phyloP scores from a whole-genome alignment of 1,139 yeast species.

The Suhomyces guaymorum region DNA sequence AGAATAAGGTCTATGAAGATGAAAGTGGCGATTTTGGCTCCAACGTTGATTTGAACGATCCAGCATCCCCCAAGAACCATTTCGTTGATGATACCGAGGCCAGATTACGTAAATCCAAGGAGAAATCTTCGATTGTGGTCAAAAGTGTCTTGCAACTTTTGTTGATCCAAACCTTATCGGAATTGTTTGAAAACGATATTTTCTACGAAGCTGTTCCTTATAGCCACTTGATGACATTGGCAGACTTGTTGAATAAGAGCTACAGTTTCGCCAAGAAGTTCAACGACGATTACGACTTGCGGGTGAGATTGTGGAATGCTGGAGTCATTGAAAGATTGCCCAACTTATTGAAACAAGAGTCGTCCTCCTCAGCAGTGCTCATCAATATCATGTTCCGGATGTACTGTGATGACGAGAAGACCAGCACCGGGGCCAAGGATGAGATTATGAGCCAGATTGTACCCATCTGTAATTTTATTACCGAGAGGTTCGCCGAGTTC shows the following conservation, averaged over 20 bases:
- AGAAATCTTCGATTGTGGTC: constrained; percentile 80
- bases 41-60: constrained; percentile 17
- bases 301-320: constrained; percentile 86
- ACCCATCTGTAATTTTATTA: constrained; percentile 70
- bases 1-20: constrained; percentile 22
- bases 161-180: constrained; percentile 85
- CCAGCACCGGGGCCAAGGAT: constrained; percentile 34
- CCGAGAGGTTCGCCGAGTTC: constrained; percentile 67
- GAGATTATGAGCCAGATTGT: constrained; percentile 57
- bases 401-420: constrained; percentile 67
- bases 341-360: constrained; percentile 86
- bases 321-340: constrained; percentile 93
- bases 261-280: constrained; percentile 82
- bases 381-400: constrained; percentile 78
- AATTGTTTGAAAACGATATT: constrained; percentile 67
- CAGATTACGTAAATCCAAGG: constrained; percentile 37
- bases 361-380: constrained; percentile 85
- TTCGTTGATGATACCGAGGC: constrained; percentile 25
- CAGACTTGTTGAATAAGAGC: constrained; percentile 62
- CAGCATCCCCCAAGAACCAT: constrained; percentile 13
- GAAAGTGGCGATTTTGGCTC: constrained; percentile 19
- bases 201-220: constrained; percentile 75
- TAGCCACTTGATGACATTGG: constrained; percentile 56
- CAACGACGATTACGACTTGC: constrained; percentile 83
- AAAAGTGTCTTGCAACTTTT: constrained; percentile 88